phyloP scores from a whole-genome alignment of 2,329 filamentous ascomycete species.

The Daldinia sp. region DNA sequence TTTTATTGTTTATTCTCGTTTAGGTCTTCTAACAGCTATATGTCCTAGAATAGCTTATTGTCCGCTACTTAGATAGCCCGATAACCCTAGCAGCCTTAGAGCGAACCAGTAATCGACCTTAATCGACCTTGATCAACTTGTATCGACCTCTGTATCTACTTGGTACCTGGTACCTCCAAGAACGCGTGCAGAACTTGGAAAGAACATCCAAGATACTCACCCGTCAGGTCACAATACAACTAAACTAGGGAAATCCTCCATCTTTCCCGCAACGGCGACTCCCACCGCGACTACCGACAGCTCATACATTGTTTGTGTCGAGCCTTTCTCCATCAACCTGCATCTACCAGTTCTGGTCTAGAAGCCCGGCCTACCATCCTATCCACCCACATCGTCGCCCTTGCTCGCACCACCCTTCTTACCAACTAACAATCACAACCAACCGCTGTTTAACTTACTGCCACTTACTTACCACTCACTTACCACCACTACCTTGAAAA shows the following conservation, averaged over 20 bases:
- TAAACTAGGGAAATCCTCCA: conserved; percentile 25
- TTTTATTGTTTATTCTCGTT: not conserved
- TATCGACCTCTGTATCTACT: conserved; percentile 10
- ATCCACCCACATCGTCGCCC: conserved; percentile 29
- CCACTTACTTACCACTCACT: conserved; percentile 7
- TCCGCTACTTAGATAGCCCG: conserved; percentile 22
- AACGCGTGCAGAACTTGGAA: conserved; percentile 32
- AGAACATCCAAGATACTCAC: conserved; percentile 37
- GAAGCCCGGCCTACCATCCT: conserved; percentile 35
- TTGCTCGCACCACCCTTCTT: conserved; percentile 34
- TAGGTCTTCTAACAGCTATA: conserved; percentile 31
- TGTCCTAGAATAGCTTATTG: conserved; percentile 33
- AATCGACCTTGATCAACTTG: no score
- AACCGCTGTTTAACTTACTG: conserved; percentile 8
- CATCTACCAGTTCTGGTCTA: conserved; percentile 37
- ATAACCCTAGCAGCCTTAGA: conserved; percentile 37
- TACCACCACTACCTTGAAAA: conserved; percentile 7
- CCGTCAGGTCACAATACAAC: conserved; percentile 36
- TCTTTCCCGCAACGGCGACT: conserved; percentile 31
- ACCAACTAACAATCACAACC: conserved; percentile 12
- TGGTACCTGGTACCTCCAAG: conserved; percentile 38
- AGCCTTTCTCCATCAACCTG: conserved; percentile 38
- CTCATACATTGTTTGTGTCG: conserved; percentile 34
- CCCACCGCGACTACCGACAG: conserved; percentile 43
- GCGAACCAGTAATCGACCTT: conserved; percentile 23